A percentile compares a stretch with the other conserved stretches of the same genome.
phyloP scores from a whole-genome alignment of 352 stramenopile genomes.

The Globisporangium echinulatum region DNA sequence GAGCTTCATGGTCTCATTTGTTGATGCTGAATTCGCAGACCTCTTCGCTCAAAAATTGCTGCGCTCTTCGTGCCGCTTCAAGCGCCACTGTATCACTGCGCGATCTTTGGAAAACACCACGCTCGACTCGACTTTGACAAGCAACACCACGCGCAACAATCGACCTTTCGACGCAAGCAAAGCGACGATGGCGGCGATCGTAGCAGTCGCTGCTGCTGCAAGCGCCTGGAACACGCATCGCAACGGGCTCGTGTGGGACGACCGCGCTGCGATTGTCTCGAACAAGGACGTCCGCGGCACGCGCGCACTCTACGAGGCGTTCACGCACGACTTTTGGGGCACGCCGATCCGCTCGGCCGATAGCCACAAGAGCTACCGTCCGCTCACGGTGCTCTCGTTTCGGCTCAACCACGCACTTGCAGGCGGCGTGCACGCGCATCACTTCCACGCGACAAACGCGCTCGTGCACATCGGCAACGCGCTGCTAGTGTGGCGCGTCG shows the following conservation, averaged over 20 bases:
- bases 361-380: slow-evolving; percentile 85
- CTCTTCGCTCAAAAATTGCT: no score
- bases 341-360: slow-evolving; percentile 30
- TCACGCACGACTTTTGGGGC: slow-evolving; percentile 82
- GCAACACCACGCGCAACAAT: no score
- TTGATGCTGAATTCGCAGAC: no score
- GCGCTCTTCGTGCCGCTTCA: no score
- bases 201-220: slow-evolving; percentile 17
- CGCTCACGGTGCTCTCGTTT: slow-evolving; percentile 68
- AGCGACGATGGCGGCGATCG: background rate
- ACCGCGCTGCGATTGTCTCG: slow-evolving; percentile 55
- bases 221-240: slow-evolving; percentile 42
- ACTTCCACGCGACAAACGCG: slow-evolving; percentile 68
- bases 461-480: slow-evolving; percentile 51
- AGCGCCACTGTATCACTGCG: no score
- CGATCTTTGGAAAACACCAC: no score
- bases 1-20: slow-evolving; percentile 2
- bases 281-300: slow-evolving; percentile 45
- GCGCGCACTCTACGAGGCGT: slow-evolving; percentile 26
- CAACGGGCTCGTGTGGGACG: slow-evolving; percentile 83
- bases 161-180: background rate
- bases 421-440: slow-evolving; percentile 8
- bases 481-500: slow-evolving; percentile 50
- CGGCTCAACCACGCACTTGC: slow-evolving; percentile 33
- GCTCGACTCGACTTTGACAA: no score